Base-by-base conservation (phyloP, 2,329 filamentous ascomycete genomes). In the Stemphylium beticola region DNA sequence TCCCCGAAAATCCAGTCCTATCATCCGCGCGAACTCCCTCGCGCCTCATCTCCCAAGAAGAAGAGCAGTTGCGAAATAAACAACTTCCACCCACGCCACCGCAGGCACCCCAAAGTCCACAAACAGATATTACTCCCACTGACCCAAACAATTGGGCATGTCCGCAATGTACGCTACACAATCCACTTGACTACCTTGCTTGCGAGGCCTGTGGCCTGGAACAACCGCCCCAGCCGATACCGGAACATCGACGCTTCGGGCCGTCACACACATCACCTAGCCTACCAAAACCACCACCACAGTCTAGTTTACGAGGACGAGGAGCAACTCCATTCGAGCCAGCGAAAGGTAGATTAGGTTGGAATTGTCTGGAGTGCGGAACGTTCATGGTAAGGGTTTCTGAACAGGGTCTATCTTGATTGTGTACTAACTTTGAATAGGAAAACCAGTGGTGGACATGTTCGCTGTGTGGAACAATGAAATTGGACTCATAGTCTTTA, bases 361-460 rank as follows among this genome's bases (percentile, higher is more conserved):
- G 86, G 86, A 76, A 81, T 49, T 88, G 86, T 67, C 64, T 76
- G 46, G 72, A 75, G 5, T 88, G 86, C 56, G 83, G 83, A 5
- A 80, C 81, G 0, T 87, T 85, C 55, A 87, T 87, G 84, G 85
- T 40, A 24, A 48, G 14, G 10, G 10, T 29, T n/a, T 1, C 7
- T 40, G 3, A 8, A 37, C 14, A 37, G 14, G 12, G 3, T 9
- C 11, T 2, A 22, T 11, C 2, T 15, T 17, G 9, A 48, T 7
- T 24, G 1, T n/a, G 11, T 24, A 8, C 43, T 46, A n/a, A 46
- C 15, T 18, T 7, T 5, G 17, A 29, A 18, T 17, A 41, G 46
- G 46, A 87, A 68, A 80, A 78, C 17, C 75, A 84, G 62, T 88
- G 85, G 84, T 87, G 85, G 85, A 87, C 84, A 4, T 88, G 85